A percentile compares a stretch with the other conserved stretches of the same genome.
Evolutionary conservation across 768 basidiomycete genomes (phyloP).

Genomic region (Mycena vulgaris): DNA sequence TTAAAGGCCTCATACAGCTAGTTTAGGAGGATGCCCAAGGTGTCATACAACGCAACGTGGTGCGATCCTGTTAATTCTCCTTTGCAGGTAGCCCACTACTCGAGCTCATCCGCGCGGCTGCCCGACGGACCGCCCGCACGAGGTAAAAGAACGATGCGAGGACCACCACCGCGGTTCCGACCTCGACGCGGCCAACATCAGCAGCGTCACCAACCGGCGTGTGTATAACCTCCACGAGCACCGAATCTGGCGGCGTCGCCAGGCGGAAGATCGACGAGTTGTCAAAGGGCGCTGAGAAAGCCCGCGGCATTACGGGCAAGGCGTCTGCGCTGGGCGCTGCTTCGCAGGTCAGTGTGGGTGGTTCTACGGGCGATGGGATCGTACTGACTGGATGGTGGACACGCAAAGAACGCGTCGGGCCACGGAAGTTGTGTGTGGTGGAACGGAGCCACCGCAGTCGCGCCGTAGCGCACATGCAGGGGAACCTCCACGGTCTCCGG

Average conservation of each 20-base stretch:
- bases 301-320: conserved; percentile 18
- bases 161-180: conserved; percentile 57
- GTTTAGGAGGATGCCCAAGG: too few relatives aligned
- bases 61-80: background rate
- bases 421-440: conserved; percentile 50
- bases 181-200: conserved; percentile 59
- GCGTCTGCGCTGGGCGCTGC: background rate
- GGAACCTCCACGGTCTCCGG: conserved; percentile 54
- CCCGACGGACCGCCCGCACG: conserved; percentile 31
- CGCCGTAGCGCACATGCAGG: conserved; percentile 63
- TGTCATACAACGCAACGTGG: too few relatives aligned
- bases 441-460: conserved; percentile 43
- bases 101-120: conserved; percentile 2
- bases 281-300: conserved; percentile 40
- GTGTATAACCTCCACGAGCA: conserved; percentile 42
- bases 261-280: background rate
- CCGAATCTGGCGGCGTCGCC: conserved; percentile 5
- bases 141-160: conserved; percentile 58
- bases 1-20: too few relatives aligned
- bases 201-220: conserved; percentile 56
- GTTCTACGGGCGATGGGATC: background rate
- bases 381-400: conserved; percentile 47
- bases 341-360: background rate
- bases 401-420: conserved; percentile 58
- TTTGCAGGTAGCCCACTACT: background rate